These are phyloP conservation scores for Lithohypha guttulata DNA, from an alignment of 2,329 filamentous ascomycete species.

Conservation along the genomic window DNA sequence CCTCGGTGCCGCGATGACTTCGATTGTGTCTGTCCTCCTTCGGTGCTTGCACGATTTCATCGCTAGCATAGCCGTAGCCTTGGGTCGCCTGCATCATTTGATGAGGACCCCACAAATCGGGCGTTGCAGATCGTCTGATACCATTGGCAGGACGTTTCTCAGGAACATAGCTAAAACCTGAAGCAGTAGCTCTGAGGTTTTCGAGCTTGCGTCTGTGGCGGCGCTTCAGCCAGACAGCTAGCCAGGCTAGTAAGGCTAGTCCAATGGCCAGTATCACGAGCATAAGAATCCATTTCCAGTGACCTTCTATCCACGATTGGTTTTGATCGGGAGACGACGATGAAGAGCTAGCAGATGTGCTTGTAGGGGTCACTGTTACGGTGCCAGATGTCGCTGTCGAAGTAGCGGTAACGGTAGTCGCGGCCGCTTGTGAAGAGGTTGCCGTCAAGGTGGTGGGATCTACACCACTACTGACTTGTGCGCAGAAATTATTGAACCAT, in stretches of 20 bases:
- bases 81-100: constrained; percentile 23
- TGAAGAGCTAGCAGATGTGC: constrained; percentile 12
- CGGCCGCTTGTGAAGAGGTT: constrained; percentile 21
- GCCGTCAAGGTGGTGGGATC: constrained; percentile 25
- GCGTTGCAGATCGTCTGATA: constrained; percentile 15
- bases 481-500: constrained; percentile 63
- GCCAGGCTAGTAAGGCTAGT: constrained; percentile 56
- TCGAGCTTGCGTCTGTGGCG: constrained; percentile 57
- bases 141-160: constrained; percentile 26
- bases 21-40: constrained; percentile 5
- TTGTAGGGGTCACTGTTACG: constrained; percentile 21
- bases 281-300: constrained; percentile 76
- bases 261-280: constrained; percentile 62
- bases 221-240: constrained; percentile 60
- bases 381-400: constrained; percentile 16
- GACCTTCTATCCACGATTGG: constrained; percentile 45
- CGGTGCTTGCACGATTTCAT: constrained; percentile 1
- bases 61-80: constrained; percentile 17
- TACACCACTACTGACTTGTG: constrained; percentile 32
- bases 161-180: constrained; percentile 16
- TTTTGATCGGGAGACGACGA: not conserved
- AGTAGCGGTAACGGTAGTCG: constrained; percentile 14
- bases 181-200: constrained; percentile 38
- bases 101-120: constrained; percentile 28
- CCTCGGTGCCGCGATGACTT: constrained; percentile 6